phyloP scores from a whole-genome alignment of 2,329 filamentous ascomycete species.

The Cytospora schulzeri region DNA sequence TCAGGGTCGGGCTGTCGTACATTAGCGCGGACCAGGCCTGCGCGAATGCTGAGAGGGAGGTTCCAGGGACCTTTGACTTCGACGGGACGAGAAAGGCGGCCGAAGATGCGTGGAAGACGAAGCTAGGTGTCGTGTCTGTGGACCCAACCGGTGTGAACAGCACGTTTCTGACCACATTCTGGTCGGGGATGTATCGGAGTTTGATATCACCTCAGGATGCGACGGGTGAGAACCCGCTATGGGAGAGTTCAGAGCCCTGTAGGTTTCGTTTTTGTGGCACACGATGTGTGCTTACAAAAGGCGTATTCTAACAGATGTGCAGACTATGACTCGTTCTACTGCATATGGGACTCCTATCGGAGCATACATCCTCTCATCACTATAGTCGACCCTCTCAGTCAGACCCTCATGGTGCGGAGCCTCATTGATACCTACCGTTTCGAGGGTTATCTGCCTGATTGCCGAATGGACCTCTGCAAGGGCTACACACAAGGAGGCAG shows the following conservation, averaged over 20 bases:
- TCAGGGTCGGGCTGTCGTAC: constrained; percentile 24
- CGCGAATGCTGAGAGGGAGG: constrained; percentile 35
- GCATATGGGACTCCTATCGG: constrained; percentile 71
- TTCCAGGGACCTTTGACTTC: constrained; percentile 64
- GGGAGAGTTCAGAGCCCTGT: constrained; percentile 63
- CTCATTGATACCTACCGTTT: constrained; percentile 71
- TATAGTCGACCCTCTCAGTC: constrained; percentile 62
- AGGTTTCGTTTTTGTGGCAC: not conserved
- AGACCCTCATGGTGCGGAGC: constrained; percentile 67
- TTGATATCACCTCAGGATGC: constrained; percentile 76
- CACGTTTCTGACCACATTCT: constrained; percentile 22
- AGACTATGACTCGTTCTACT: constrained; percentile 72
- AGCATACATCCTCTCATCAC: constrained; percentile 68
- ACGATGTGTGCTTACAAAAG: fast-evolving
- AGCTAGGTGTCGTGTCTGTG: constrained; percentile 57
- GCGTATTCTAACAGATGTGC: not conserved
- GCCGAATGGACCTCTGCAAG: constrained; percentile 74
- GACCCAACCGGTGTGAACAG: constrained; percentile 24
- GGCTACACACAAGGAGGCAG: constrained; percentile 71
- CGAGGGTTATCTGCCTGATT: constrained; percentile 73
- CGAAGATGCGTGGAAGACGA: constrained; percentile 62
- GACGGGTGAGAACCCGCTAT: constrained; percentile 69
- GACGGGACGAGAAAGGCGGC: constrained; percentile 55
- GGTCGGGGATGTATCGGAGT: constrained; percentile 65
- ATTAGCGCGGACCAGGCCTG: constrained; percentile 21